Percentiles rank a stretch among this genome's conserved stretches.
Conservation (phyloP, 2,329 filamentous ascomycete species). For the Furcasterigmium sp. region DNA sequence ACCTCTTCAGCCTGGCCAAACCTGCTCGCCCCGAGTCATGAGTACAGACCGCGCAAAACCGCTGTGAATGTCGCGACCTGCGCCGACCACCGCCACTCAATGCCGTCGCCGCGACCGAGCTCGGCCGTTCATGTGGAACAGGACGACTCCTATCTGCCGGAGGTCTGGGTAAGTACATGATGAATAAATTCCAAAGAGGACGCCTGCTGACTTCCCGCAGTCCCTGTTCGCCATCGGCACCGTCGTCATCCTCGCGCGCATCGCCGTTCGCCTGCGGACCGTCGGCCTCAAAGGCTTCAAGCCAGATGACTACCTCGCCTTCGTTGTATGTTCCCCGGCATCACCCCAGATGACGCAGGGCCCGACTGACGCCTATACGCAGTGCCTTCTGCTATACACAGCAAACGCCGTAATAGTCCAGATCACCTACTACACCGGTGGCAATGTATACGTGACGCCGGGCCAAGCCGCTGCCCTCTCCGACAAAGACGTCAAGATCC, state of each 20-base stretch:
- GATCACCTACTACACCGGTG: conserved; percentile 17
- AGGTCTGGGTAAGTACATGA: conserved; percentile 12
- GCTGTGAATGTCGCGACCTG: too few species aligned
- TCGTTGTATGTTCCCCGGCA: conserved; percentile 7
- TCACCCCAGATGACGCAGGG: not conserved
- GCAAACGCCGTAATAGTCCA: conserved; percentile 16
- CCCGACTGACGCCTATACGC: too few species aligned
- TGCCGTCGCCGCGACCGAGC: conserved; percentile 6
- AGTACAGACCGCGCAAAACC: too few species aligned
- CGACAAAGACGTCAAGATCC: conserved; percentile 13
- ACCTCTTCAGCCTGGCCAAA: too few species aligned
- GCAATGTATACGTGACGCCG: conserved; percentile 15
- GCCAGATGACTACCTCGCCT: conserved; percentile 14
- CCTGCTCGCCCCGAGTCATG: too few species aligned
- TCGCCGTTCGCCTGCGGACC: conserved; percentile 11
- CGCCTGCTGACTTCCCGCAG: conserved; percentile 3
- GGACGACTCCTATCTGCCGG: conserved; percentile 12
- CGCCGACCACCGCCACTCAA: too few species aligned
- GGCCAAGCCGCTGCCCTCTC: conserved; percentile 9
- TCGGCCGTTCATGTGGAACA: conserved; percentile 7
- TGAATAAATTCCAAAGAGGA: not conserved
- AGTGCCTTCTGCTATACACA: conserved; percentile 17
- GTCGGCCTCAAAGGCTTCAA: conserved; percentile 13
- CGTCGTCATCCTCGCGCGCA: conserved; percentile 11
- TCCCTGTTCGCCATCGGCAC: conserved; percentile 11